phyloP scores from a whole-genome alignment of 768 basidiomycete genomes.

The Fomitopsis serialis region DNA sequence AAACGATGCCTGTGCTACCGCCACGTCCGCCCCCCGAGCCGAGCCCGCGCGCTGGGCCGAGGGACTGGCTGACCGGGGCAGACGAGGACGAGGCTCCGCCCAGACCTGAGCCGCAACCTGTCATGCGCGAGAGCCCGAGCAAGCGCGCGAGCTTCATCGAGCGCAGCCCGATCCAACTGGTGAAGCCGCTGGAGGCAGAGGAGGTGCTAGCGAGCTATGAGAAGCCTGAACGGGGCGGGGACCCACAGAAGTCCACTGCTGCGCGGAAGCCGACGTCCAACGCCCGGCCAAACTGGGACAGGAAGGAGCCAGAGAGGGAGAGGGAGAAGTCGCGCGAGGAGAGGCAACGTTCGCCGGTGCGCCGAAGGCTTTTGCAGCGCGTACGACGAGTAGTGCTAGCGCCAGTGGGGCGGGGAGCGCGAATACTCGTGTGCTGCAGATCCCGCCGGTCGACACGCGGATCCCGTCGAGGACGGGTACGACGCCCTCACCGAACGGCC shows the following conservation, averaged over 20 bases:
- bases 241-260: background rate
- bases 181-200: constrained; percentile 25
- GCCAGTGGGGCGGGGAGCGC: background rate
- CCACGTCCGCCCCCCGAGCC: constrained; percentile 20
- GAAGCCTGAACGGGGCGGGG: background rate
- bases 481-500: constrained; percentile 18
- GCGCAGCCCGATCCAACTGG: constrained; percentile 28
- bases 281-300: constrained; percentile 9
- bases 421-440: constrained; percentile 4
- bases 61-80: constrained; percentile 76
- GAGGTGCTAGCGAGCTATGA: constrained; percentile 7
- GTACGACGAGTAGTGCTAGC: constrained; percentile 6
- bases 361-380: constrained; percentile 16
- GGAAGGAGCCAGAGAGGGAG: constrained; percentile 9
- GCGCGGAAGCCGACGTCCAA: constrained; percentile 4
- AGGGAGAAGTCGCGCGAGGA: constrained; percentile 4
- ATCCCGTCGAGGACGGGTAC: constrained; percentile 4
- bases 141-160: constrained; percentile 69
- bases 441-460: constrained; percentile 11
- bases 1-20: constrained; percentile 6
- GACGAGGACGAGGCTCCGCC: constrained; percentile 31
- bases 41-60: constrained; percentile 27
- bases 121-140: constrained; percentile 65
- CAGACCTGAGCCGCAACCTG: constrained; percentile 27
- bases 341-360: constrained; percentile 10